Conservation (phyloP, 116 monocot species). For the Zostera marina region DNA sequence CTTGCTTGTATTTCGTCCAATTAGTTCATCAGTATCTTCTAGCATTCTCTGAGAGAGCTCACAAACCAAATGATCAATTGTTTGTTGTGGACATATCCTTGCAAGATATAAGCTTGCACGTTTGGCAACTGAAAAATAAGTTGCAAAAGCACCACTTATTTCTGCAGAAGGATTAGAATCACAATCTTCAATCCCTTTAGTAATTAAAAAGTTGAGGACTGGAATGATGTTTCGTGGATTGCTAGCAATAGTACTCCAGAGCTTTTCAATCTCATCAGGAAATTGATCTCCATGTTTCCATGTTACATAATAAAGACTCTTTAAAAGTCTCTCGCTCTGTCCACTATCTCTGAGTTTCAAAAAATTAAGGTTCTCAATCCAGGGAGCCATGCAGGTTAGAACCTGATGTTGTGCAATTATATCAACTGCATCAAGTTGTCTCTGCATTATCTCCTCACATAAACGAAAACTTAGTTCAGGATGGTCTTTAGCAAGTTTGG, state of each 20-base stretch:
- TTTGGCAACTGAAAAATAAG: conserved; percentile 93
- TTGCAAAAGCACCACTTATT: conserved; percentile 84
- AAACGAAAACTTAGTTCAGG: conserved; percentile 86
- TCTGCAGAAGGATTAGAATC: conserved; percentile 93
- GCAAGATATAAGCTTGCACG: conserved; percentile 92
- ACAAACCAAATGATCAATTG: conserved; percentile 93
- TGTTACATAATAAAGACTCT: conserved; percentile 96
- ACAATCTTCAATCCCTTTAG: conserved; percentile 96
- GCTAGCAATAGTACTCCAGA: conserved; percentile 93
- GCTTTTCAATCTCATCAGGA: conserved; percentile 95
- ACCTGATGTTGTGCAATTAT: conserved; percentile 99
- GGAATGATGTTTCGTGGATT: conserved; percentile 82
- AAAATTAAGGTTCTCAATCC: conserved; percentile 96
- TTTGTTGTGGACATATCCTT: conserved; percentile 90
- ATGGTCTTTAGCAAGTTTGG: conserved; percentile 94
- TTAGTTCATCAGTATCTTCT: conserved; percentile 59
- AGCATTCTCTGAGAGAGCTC: conserved; percentile 94
- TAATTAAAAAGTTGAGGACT: conserved; percentile 87
- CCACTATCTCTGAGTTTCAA: conserved; percentile 70
- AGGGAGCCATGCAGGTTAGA: conserved; percentile 93
- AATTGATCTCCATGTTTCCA: conserved; percentile 97
- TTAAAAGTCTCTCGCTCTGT: conserved; percentile 86
- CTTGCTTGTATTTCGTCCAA: conserved; percentile 28
- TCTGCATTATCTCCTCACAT: conserved; percentile 96
- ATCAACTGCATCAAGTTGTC: conserved; percentile 94